These are phyloP conservation scores for Dothistroma pini DNA, from an alignment of 2,329 filamentous ascomycete genomes.

Conservation along the genomic window DNA sequence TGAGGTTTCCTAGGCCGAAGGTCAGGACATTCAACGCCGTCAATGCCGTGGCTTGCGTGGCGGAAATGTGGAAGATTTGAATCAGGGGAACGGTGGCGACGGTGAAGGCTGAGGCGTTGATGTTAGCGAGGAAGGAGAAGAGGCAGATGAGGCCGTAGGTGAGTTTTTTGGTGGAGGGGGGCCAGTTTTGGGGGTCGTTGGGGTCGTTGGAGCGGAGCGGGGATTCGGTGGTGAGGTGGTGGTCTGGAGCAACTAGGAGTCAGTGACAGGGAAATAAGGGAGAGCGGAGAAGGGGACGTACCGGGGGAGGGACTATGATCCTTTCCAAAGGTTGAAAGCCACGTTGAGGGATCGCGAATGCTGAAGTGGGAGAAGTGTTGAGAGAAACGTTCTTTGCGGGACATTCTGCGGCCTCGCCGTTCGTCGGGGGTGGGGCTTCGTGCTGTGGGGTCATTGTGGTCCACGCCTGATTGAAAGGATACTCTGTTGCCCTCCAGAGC, in stretches of 20 bases:
- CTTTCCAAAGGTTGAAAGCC: neutral
- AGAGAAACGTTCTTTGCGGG: neutral
- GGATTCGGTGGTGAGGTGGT: neutral
- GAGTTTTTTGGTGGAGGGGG: constrained; percentile 12
- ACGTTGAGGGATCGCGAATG: neutral
- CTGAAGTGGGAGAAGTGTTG: neutral
- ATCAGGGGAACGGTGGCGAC: constrained; percentile 35
- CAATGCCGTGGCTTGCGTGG: constrained; percentile 25
- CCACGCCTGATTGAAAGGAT: neutral
- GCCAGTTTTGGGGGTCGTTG: constrained; percentile 26
- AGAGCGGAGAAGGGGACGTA: neutral
- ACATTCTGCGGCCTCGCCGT: neutral
- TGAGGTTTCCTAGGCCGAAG: constrained; percentile 32
- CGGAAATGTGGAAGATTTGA: constrained; percentile 30
- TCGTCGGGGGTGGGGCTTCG: neutral
- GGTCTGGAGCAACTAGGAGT: no score
- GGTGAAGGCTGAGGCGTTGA: constrained; percentile 40
- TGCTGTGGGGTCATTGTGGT: neutral
- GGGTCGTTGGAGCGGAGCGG: constrained; percentile 12
- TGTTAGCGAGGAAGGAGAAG: constrained; percentile 41
- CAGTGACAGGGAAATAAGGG: no score
- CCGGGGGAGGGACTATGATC: neutral
- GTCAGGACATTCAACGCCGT: constrained; percentile 31
- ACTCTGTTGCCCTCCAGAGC: neutral
- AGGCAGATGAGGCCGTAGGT: constrained; percentile 39